Evolutionary conservation across 116 monocot species (phyloP).

Genomic region (Trichopus zeylanicus): DNA sequence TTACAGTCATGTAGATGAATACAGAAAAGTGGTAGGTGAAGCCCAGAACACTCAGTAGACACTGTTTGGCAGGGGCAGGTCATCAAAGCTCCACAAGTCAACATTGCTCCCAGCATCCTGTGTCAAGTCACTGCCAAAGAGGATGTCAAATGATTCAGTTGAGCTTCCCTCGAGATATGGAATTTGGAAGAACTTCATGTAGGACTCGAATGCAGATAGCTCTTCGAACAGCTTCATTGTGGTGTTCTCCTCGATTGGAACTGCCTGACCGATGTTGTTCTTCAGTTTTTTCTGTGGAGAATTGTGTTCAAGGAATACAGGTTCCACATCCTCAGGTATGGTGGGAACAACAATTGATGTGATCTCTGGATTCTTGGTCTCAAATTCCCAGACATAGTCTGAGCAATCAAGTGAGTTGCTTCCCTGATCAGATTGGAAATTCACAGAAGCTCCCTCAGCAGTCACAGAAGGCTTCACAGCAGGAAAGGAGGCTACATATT

Average conservation of each 20-base stretch:
- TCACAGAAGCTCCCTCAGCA: not conserved
- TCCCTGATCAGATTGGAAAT: conserved; percentile 27
- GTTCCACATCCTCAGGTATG: conserved; percentile 9
- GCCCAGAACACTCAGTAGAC: conserved; percentile 8
- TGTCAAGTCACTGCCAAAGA: conserved; percentile 30
- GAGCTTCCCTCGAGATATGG: conserved; percentile 17
- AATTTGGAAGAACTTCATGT: conserved; percentile 19
- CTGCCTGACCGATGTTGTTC: conserved; percentile 25
- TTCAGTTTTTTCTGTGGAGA: conserved; percentile 36
- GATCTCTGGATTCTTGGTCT: conserved; percentile 34
- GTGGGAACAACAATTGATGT: conserved; percentile 22
- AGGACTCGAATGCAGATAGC: conserved; percentile 13
- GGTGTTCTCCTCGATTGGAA: conserved; percentile 8
- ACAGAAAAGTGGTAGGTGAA: not conserved
- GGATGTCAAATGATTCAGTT: conserved; percentile 24
- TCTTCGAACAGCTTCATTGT: conserved; percentile 17
- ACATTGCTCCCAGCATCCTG: conserved; percentile 25
- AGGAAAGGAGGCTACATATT: not conserved
- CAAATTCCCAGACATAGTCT: conserved; percentile 23
- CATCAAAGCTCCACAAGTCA: conserved; percentile 56
- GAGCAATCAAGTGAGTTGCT: conserved; percentile 43
- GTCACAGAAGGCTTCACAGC: not conserved
- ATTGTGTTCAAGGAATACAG: conserved; percentile 17
- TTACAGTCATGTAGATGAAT: not conserved
- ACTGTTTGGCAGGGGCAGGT: conserved; percentile 10